Evolutionary conservation across 2,329 filamentous ascomycete genomes (phyloP).

Genomic region (Neopestalotiopsis sp.): DNA sequence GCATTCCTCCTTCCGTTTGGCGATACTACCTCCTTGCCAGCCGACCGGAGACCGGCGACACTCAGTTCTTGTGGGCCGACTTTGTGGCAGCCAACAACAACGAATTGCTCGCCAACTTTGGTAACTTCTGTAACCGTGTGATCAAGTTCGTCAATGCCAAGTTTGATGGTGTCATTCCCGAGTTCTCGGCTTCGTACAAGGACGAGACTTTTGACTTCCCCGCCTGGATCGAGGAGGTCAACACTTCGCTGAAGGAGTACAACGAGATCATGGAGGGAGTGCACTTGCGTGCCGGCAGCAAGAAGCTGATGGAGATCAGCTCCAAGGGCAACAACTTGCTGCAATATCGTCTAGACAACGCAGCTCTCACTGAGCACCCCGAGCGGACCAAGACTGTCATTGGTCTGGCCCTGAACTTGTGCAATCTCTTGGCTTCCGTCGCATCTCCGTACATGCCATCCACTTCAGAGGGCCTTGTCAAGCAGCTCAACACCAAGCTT

Average conservation of each 20-base stretch:
- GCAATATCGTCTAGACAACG: constrained; percentile 45
- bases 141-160: constrained; percentile 80
- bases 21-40: constrained; percentile 76
- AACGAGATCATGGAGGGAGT: constrained; percentile 62
- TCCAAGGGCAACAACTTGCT: constrained; percentile 63
- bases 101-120: constrained; percentile 68
- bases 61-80: constrained; percentile 74
- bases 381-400: constrained; percentile 49
- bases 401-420: constrained; percentile 70
- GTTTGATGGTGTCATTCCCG: constrained; percentile 72
- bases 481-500: constrained; percentile 62
- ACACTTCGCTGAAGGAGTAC: constrained; percentile 60
- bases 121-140: constrained; percentile 73
- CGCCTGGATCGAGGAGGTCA: constrained; percentile 39
- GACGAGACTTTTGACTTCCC: constrained; percentile 58
- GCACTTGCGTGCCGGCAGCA: constrained; percentile 59
- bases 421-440: constrained; percentile 69
- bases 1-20: constrained; percentile 74
- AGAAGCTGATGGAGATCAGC: constrained; percentile 70
- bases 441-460: constrained; percentile 73
- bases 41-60: constrained; percentile 74
- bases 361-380: constrained; percentile 40
- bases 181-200: constrained; percentile 57
- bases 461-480: constrained; percentile 64
- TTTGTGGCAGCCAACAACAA: constrained; percentile 79